Evolutionary conservation across 352 stramenopile genomes (phyloP).

Genomic region (Chrysophaeum taylorii): DNA sequence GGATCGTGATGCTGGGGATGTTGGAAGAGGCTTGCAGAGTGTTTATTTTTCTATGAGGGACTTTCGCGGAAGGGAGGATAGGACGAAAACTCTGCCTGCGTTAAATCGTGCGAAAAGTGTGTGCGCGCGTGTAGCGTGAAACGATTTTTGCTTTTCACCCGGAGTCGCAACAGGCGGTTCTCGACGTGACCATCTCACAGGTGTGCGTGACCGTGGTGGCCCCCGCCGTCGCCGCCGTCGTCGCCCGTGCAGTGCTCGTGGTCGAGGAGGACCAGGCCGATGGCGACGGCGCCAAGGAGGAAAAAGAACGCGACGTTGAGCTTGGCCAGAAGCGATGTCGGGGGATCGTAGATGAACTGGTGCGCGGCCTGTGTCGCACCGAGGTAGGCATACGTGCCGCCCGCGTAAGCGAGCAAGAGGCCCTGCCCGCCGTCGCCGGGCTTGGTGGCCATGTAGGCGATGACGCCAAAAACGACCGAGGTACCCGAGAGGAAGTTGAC

Average conservation of each 20-base stretch:
- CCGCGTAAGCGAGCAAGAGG: slow-evolving; percentile 55
- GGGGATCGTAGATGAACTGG: slow-evolving; percentile 34
- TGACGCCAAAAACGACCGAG: slow-evolving; percentile 56
- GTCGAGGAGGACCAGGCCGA: slow-evolving; percentile 67
- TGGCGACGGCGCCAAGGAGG: slow-evolving; percentile 49
- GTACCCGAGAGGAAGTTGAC: slow-evolving; percentile 68
- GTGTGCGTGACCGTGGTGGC: background rate
- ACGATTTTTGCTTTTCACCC: too few relatives aligned
- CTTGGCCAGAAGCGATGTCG: slow-evolving; percentile 25
- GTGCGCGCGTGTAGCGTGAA: too few relatives aligned
- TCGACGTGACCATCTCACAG: too few relatives aligned
- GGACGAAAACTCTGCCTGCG: too few relatives aligned
- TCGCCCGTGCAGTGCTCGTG: slow-evolving; percentile 58
- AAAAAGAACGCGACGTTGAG: slow-evolving; percentile 35
- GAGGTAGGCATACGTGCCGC: slow-evolving; percentile 61
- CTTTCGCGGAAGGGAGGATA: too few relatives aligned
- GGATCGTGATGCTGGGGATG: too few relatives aligned
- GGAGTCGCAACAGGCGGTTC: too few relatives aligned
- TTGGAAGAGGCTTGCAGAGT: too few relatives aligned
- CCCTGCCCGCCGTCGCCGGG: slow-evolving; percentile 54
- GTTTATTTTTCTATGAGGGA: too few relatives aligned
- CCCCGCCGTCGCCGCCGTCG: background rate
- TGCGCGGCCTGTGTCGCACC: slow-evolving; percentile 52
- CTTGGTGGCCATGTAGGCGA: slow-evolving; percentile 48
- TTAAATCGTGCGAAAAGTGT: too few relatives aligned